Conservation (phyloP, 495 filamentous ascomycete species). For the Lepidopterella palustris region DNA sequence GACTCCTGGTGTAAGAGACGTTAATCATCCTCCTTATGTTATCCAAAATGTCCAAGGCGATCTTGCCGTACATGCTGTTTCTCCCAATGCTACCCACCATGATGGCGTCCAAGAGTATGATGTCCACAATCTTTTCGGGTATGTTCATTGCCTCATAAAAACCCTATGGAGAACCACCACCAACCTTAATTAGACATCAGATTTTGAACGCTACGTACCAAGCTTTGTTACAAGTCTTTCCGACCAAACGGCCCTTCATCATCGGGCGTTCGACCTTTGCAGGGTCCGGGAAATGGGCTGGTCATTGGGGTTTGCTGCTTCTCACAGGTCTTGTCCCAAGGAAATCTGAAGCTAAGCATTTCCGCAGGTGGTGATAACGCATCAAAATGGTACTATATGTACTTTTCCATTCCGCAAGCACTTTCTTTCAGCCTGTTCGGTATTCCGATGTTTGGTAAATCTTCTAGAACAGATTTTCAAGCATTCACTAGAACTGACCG, state of each 20-base stretch:
- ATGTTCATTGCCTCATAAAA: background rate
- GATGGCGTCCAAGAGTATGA: slow-evolving; percentile 73
- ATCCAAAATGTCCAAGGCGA: slow-evolving; percentile 76
- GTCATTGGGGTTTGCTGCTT: no score
- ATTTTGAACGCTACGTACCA: slow-evolving; percentile 76
- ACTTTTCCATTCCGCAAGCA: slow-evolving; percentile 74
- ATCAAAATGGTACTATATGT: slow-evolving; percentile 47
- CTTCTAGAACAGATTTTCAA: slow-evolving; percentile 16
- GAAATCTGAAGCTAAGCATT: no score
- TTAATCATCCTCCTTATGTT: slow-evolving; percentile 74
- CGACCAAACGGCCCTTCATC: slow-evolving; percentile 71
- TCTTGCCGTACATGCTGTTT: slow-evolving; percentile 65
- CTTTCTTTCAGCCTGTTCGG: slow-evolving; percentile 74
- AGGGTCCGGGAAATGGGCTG: slow-evolving; percentile 72
- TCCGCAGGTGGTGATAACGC: slow-evolving; percentile 78
- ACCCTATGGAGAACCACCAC: background rate
- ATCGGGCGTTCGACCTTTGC: slow-evolving; percentile 80
- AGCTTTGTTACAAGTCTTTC: slow-evolving; percentile 56
- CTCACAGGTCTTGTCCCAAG: no score
- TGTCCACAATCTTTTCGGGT: slow-evolving; percentile 61
- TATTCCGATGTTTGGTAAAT: slow-evolving; percentile 85
- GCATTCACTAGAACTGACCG: slow-evolving; percentile 4
- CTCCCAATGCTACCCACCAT: slow-evolving; percentile 70
- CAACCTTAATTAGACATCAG: slow-evolving; percentile 49
- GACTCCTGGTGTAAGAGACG: slow-evolving; percentile 62